These are phyloP conservation scores for Dendrobium officinale DNA, from an alignment of 106 monocot species.

Conservation along the genomic window DNA sequence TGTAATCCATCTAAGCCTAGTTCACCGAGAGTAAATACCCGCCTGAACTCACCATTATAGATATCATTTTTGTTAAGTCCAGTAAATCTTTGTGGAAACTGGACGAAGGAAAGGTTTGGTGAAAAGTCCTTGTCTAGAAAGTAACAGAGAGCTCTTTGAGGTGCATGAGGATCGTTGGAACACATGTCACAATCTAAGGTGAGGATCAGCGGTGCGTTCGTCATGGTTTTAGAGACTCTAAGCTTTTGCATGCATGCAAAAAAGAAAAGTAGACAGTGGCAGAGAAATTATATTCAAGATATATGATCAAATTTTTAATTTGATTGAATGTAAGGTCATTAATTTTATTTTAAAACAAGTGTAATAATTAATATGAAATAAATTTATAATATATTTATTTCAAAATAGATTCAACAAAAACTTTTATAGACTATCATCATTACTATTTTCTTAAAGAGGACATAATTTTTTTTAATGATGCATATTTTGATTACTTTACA, in stretches of 20 bases:
- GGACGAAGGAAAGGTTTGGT: constrained; percentile 65
- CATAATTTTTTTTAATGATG: too few species aligned
- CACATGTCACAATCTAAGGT: constrained; percentile 77
- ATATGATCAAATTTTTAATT: too few species aligned
- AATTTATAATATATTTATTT: too few species aligned
- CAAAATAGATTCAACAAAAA: too few species aligned
- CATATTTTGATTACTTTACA: too few species aligned
- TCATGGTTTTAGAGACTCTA: constrained; percentile 72
- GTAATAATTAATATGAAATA: too few species aligned
- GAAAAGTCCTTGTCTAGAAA: constrained; percentile 82
- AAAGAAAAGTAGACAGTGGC: constrained; percentile 13
- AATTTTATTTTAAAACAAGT: too few species aligned
- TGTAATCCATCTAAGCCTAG: constrained; percentile 83
- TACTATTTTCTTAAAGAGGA: too few species aligned
- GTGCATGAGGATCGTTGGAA: constrained; percentile 78
- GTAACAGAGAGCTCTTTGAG: constrained; percentile 90
- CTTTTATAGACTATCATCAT: too few species aligned
- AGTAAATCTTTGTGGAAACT: constrained; percentile 86
- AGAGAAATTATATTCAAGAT: too few species aligned
- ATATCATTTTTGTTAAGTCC: constrained; percentile 90
- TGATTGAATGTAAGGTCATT: too few species aligned
- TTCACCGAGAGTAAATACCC: constrained; percentile 93
- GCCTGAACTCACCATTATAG: constrained; percentile 81
- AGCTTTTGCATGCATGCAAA: constrained; percentile 20
- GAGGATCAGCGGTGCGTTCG: constrained; percentile 92